A percentile compares a stretch with the other conserved stretches of the same genome.
Evolutionary conservation across 805 yeast species (phyloP).

Genomic region (Wickerhamomyces strasburgensis): DNA sequence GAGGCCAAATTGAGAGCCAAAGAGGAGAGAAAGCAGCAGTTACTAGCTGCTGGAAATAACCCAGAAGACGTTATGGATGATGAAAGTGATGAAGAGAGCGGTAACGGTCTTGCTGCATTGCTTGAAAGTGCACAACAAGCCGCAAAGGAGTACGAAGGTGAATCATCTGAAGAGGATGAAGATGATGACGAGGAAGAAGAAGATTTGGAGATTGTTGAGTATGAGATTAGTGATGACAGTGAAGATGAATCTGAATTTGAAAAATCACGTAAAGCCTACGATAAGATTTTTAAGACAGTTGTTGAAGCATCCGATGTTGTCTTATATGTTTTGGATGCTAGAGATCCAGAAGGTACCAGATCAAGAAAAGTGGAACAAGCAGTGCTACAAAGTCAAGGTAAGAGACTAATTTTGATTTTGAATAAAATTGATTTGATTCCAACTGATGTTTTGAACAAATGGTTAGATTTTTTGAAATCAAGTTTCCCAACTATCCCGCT

Average conservation of each 20-base stretch:
- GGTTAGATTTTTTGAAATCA: constrained; percentile 75
- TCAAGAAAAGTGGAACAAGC: constrained; percentile 89
- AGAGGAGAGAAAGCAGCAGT: constrained; percentile 40
- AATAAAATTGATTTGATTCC: constrained; percentile 95
- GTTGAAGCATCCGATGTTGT: constrained; percentile 90
- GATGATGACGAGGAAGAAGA: constrained; percentile 38
- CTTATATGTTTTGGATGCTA: constrained; percentile 90
- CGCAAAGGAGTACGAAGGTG: constrained; percentile 70
- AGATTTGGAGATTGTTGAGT: constrained; percentile 45
- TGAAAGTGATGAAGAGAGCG: constrained; percentile 37
- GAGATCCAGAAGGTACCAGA: constrained; percentile 95
- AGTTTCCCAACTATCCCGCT: constrained; percentile 92
- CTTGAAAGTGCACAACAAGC: constrained; percentile 88
- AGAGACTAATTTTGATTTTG: constrained; percentile 77
- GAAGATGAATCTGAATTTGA: constrained; percentile 50
- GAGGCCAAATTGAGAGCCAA: constrained; percentile 50
- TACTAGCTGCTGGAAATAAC: constrained; percentile 35
- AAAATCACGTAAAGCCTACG: constrained; percentile 84
- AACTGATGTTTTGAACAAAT: constrained; percentile 70
- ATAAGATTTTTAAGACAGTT: constrained; percentile 88
- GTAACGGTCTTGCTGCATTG: constrained; percentile 71
- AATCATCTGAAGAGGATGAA: constrained; percentile 33
- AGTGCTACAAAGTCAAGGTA: constrained; percentile 71
- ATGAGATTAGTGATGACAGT: constrained; percentile 41
- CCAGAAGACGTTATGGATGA: constrained; percentile 31